Percentiles rank a stretch among this genome's conserved stretches.
phyloP scores from a whole-genome alignment of 2,329 filamentous ascomycete genomes.

The Diplodia scrobiculata region DNA sequence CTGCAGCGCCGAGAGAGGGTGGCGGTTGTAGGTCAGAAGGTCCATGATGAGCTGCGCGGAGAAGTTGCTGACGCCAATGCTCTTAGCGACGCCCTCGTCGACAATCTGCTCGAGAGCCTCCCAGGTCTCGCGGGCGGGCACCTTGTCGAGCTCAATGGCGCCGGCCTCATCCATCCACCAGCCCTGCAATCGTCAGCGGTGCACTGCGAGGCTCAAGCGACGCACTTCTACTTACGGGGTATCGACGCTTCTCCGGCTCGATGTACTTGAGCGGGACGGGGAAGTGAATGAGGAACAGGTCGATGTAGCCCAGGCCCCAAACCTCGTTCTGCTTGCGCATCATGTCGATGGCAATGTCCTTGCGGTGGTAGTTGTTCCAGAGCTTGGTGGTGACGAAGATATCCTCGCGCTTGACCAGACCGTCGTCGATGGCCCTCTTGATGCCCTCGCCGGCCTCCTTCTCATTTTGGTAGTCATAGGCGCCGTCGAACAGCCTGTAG shows the following conservation, averaged over 20 bases:
- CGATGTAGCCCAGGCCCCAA: conserved; percentile 86
- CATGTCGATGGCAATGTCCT: conserved; percentile 74
- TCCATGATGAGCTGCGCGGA: conserved; percentile 76
- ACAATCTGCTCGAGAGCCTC: conserved; percentile 75
- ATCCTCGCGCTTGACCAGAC: conserved; percentile 78
- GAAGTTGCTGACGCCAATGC: conserved; percentile 84
- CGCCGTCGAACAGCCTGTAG: conserved; percentile 45
- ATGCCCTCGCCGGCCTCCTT: conserved; percentile 75
- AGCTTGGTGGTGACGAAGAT: conserved; percentile 93
- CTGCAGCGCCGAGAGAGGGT: conserved; percentile 76
- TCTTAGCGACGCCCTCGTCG: conserved; percentile 66
- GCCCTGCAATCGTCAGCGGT: conserved; percentile 23
- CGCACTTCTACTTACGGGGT: conserved; percentile 32
- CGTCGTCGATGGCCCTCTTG: conserved; percentile 76
- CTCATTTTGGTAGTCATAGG: conserved; percentile 76
- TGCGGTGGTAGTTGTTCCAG: conserved; percentile 89
- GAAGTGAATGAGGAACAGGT: conserved; percentile 88
- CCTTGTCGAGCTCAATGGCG: conserved; percentile 64
- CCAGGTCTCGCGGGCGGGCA: conserved; percentile 80
- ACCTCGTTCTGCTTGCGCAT: conserved; percentile 72
- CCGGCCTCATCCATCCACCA: conserved; percentile 63
- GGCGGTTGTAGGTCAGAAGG: conserved; percentile 73
- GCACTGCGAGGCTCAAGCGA: neutral
- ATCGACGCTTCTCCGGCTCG: conserved; percentile 57
- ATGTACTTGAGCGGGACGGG: conserved; percentile 84